phyloP scores from a whole-genome alignment of 2,329 filamentous ascomycete species.

The Aspergillus chevalieri region DNA sequence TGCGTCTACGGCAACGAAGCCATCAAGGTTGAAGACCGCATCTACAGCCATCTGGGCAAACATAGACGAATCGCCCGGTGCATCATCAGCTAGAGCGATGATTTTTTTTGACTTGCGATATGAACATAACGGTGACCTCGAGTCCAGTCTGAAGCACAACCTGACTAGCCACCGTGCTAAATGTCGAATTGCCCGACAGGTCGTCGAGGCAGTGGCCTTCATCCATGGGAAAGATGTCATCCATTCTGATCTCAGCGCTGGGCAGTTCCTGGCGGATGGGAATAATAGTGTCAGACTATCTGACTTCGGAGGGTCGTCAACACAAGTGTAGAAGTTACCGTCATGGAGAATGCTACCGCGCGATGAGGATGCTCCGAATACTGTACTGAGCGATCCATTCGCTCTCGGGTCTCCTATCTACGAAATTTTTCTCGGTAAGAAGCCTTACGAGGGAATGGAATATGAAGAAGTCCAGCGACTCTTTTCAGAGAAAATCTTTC shows the following conservation, averaged over 20 bases:
- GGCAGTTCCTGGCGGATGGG: conserved; percentile 1
- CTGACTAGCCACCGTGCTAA: neutral
- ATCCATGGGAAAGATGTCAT: conserved; percentile 84
- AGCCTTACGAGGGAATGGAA: neutral
- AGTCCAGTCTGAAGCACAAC: neutral
- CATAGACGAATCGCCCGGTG: conserved; percentile 3
- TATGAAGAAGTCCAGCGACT: neutral
- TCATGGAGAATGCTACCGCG: conserved; percentile 5
- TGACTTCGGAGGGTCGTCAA: conserved; percentile 4
- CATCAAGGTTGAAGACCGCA: neutral
- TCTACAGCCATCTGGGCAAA: conserved; percentile 1
- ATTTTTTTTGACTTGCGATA: conserved; percentile 3
- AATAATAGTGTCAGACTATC: conserved; percentile 1
- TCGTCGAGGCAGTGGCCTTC: conserved; percentile 79
- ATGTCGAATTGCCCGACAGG: conserved; percentile 50
- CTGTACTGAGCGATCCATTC: conserved; percentile 8
- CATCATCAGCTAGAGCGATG: conserved; percentile 1
- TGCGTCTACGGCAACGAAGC: neutral
- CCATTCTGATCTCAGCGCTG: conserved; percentile 40
- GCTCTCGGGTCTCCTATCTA: conserved; percentile 4
- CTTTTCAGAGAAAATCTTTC: neutral
- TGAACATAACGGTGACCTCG: conserved; percentile 3
- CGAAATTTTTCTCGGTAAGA: neutral
- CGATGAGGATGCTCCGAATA: conserved; percentile 7
- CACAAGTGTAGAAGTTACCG: conserved; percentile 3